Percentiles rank a stretch among this genome's conserved stretches.
These are phyloP conservation scores for Fraxinus xanthoxyloides DNA, from an alignment of 305 asterid genomes.

Conservation along the genomic window DNA sequence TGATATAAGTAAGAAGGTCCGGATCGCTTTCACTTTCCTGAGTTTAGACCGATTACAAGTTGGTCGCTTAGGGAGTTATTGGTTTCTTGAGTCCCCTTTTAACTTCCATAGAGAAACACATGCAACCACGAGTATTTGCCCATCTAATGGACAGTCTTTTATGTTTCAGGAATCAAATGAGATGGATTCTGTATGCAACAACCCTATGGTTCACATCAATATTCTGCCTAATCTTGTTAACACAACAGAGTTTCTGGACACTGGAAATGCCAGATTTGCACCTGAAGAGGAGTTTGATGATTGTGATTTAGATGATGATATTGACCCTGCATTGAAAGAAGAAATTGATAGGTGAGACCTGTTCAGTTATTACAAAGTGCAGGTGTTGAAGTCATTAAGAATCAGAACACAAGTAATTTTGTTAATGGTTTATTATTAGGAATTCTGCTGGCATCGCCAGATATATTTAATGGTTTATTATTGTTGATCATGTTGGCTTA, in stretches of 20 bases:
- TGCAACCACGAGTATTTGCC: constrained; percentile 9
- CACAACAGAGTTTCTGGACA: constrained; percentile 38
- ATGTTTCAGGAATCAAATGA: constrained; percentile 50
- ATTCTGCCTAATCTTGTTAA: constrained; percentile 34
- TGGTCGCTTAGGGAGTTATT: constrained; percentile 10
- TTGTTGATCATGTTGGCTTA: constrained; percentile 7
- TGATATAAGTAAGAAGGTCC: constrained; percentile 51
- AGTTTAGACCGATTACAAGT: constrained; percentile 5
- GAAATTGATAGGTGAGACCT: constrained; percentile 78
- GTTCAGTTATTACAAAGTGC: constrained; percentile 10
- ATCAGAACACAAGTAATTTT: not conserved
- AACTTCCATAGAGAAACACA: constrained; percentile 4
- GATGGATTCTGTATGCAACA: constrained; percentile 32
- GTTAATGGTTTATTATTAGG: not conserved
- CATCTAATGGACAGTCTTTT: constrained; percentile 19
- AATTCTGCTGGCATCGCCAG: constrained; percentile 3
- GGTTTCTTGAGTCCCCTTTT: constrained; percentile 10
- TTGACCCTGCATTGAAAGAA: constrained; percentile 87
- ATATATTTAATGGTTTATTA: not conserved
- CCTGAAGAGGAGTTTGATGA: constrained; percentile 72
- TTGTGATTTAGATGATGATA: constrained; percentile 75
- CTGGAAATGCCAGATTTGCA: constrained; percentile 50
- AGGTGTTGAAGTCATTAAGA: not conserved
- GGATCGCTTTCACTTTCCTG: constrained; percentile 17
- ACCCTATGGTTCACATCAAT: constrained; percentile 36